Evolutionary conservation across 1,139 yeast species (phyloP), one percentile per base, ranked within the genome.

Genomic region (Pneumocystis oryctolagi): DNA sequence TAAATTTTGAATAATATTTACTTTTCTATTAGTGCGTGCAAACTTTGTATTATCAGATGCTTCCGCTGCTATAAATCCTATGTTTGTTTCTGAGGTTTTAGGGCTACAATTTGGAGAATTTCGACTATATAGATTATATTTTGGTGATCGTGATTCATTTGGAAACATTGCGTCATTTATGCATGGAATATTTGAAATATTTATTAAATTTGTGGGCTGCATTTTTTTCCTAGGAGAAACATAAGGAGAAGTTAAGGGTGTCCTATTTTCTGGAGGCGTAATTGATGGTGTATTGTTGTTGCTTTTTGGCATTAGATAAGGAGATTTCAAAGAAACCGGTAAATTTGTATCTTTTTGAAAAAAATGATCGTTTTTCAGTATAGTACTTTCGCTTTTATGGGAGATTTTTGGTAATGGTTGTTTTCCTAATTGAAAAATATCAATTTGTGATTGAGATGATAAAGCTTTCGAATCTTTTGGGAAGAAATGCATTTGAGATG

Each of bases 1-100:
- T 30, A 30, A 35, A 12, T 35, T 20, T 39, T 4, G 20, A 39
- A 20, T 20, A 35, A 57, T 35, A 25, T 12, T 57, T 57, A 39
- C 59, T 12, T 57, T 57, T 35, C 59, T 20, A 57, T 57, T 57
- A 20, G 59, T 57, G 25, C 59, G 59, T 9, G 59, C 59, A 35
- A 57, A 35, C 14, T 57, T 57, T 35, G 31, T 39, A 20, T 57
- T 9, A 30, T 35, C 42, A 9, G 59, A 35, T 57, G 9, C 37
- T 35, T 35, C 42, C 30, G 32, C 14, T 14, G 30, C 12, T 30
- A 30, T 8, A 57, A 3, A n/a, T 28, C 42, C 8, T 57, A 20
- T 4, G 2, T 25, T 9, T 12, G 20, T 57, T 35, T 39, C 30
- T 39, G 25, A 35, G 8, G 59, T 35, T 20, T 12, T 47, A 8